Evolutionary conservation across 768 basidiomycete genomes (phyloP).

Genomic region (Brasilioporus rufonigricans): DNA sequence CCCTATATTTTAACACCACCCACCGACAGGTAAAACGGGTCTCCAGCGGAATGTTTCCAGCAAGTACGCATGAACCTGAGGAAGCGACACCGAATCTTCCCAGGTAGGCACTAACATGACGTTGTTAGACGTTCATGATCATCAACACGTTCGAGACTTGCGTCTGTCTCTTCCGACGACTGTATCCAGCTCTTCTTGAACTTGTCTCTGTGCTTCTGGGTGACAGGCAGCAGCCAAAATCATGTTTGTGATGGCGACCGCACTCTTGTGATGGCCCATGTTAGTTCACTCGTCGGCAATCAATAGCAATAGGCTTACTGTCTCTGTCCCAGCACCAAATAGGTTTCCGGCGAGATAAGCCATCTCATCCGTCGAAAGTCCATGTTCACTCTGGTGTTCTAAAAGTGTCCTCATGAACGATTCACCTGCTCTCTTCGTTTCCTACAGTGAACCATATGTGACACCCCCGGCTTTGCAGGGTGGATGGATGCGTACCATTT

Average conservation of each 20-base stretch:
- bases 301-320: slow-evolving; percentile 25
- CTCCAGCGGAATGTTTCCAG: slow-evolving; percentile 37
- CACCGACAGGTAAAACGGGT: slow-evolving; percentile 18
- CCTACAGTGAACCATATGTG: slow-evolving; percentile 13
- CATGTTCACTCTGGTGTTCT: slow-evolving; percentile 44
- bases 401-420: slow-evolving; percentile 53
- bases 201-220: slow-evolving; percentile 46
- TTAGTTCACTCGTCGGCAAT: background rate
- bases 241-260: slow-evolving; percentile 47
- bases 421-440: background rate
- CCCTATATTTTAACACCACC: background rate
- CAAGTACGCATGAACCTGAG: slow-evolving; percentile 37
- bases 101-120: background rate
- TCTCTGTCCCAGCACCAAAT: slow-evolving; percentile 60
- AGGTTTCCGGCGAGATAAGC: slow-evolving; percentile 58
- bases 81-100: slow-evolving; percentile 9
- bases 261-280: slow-evolving; percentile 28
- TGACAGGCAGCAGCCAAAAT: slow-evolving; percentile 55
- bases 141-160: background rate
- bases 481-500: slow-evolving; percentile 41
- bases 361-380: slow-evolving; percentile 49
- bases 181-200: slow-evolving; percentile 53
- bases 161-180: slow-evolving; percentile 43
- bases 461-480: too few relatives aligned
- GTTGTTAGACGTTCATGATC: background rate